Base-by-base conservation (phyloP, 768 basidiomycete genomes). In the Ephemerocybe angulata region DNA sequence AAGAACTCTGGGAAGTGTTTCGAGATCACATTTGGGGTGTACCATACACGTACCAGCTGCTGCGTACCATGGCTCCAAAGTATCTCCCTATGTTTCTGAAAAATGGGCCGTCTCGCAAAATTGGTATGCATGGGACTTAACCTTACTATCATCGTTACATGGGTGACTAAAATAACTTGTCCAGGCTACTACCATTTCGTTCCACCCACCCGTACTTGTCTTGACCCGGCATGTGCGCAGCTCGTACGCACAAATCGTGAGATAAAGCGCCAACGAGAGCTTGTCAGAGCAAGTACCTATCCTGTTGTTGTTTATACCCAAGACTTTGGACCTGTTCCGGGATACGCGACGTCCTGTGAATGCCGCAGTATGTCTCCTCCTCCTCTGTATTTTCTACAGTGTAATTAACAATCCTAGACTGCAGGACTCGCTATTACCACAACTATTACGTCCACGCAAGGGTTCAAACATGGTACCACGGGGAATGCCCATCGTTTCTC, bases 381-480 rank as follows among this genome's bases (percentile, higher is more conserved):
- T 7, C 21, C 10, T 19, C 6, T 48, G 46, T 22, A 24, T 15
- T 35, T 37, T 25, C 12, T 6, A 6, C 15, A 8, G 11, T 24
- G 15, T 21, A 24, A 35, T 35, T 51, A 11, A 12, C 24, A 55
- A n/a, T n/a, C n/a, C n/a, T n/a, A n/a, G 60, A 37, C 2, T 61
- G 60, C 40, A 25, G 48, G 4, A 58, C 59, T 3, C 52, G 51
- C 2, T 62, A 62, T 51, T 51, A 60, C 27, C 53, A 43, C 47
- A 58, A 61, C 44, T 61, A 55, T 35, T 35, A 19, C 27, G 61
- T 62, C n/a, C 33, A 38, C 1, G 40, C 51, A 11, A 50, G 37
- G 19, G 33, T 19, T 10, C 53, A 53, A 1, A 40, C 15, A 1
- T 58, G 57, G 12, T 60, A 60, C 25, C 27, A 43, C 3, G 44